Evolutionary conservation across 352 stramenopile species (phyloP).

Genomic region (Blastocystis sp.): DNA sequence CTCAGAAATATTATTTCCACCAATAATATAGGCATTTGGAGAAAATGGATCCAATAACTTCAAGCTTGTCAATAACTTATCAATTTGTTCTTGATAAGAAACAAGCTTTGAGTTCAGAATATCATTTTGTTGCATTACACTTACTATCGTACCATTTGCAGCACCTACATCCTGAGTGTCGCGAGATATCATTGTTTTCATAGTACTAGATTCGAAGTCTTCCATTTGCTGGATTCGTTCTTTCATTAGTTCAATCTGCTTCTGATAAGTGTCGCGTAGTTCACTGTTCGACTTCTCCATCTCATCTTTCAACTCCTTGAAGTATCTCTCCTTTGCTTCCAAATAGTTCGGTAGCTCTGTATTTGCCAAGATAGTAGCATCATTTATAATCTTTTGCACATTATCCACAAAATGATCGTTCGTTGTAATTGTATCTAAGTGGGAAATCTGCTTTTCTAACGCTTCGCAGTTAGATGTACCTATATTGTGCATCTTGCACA

Average conservation of each 20-base stretch:
- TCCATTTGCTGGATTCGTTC: background rate
- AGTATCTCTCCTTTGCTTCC: background rate
- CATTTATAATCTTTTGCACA: background rate
- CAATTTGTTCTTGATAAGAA: background rate
- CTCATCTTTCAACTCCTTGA: background rate
- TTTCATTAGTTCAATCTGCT: background rate
- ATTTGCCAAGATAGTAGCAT: background rate
- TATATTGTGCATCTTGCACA: background rate
- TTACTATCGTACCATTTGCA: background rate
- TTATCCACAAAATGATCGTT: background rate
- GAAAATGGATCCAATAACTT: background rate
- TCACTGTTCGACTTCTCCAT: background rate
- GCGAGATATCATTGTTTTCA: conserved; percentile 24
- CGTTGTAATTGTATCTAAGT: background rate
- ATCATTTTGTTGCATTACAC: background rate
- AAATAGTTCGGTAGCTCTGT: background rate
- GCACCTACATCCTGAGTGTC: background rate
- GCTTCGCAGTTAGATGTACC: background rate
- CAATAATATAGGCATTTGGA: background rate
- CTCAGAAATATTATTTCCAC: background rate
- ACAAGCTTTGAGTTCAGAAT: background rate
- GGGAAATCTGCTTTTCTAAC: background rate
- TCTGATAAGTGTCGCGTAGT: background rate
- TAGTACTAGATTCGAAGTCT: background rate
- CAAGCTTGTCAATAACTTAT: background rate